Evolutionary conservation across 2,329 filamentous ascomycete genomes (phyloP).

Genomic region (Colletotrichum horii): DNA sequence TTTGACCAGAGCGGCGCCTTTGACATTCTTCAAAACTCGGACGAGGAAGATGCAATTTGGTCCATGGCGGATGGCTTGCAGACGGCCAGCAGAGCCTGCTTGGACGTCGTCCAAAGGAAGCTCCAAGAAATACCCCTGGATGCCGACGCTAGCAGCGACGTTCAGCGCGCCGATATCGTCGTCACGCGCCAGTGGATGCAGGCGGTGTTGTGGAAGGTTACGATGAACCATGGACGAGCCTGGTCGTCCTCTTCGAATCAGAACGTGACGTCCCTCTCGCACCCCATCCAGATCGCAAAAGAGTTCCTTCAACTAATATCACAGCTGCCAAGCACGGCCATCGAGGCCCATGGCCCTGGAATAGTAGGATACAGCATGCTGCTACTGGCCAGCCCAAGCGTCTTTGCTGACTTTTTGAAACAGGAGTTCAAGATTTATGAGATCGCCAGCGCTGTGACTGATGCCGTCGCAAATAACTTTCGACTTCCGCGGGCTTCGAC

Average conservation of each 20-base stretch:
- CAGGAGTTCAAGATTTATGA: constrained; percentile 51
- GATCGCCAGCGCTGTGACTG: constrained; percentile 49
- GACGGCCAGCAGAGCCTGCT: constrained; percentile 28
- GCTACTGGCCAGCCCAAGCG: background rate
- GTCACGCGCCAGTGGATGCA: constrained; percentile 58
- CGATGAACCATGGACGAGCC: constrained; percentile 34
- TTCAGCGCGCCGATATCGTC: constrained; percentile 53
- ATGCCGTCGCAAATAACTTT: constrained; percentile 37
- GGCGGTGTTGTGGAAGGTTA: constrained; percentile 50
- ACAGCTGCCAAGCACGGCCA: constrained; percentile 47
- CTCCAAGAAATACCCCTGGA: constrained; percentile 45
- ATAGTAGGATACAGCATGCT: constrained; percentile 31
- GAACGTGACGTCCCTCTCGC: constrained; percentile 23
- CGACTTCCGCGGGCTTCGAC: constrained; percentile 19
- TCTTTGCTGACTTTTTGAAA: background rate
- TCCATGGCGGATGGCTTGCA: constrained; percentile 26
- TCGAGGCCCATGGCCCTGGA: constrained; percentile 54
- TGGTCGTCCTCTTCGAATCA: constrained; percentile 13
- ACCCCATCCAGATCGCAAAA: constrained; percentile 49
- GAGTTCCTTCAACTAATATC: constrained; percentile 50
- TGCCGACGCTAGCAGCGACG: constrained; percentile 47
- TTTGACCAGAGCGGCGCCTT: constrained; percentile 56
- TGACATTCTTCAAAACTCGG: constrained; percentile 46
- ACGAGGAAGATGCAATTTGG: constrained; percentile 33
- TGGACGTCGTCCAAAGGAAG: constrained; percentile 46